Percentiles rank a stretch among this genome's conserved stretches.
Evolutionary conservation across 2,329 filamentous ascomycete genomes (phyloP).

Genomic region (Fusarium sublunatum): DNA sequence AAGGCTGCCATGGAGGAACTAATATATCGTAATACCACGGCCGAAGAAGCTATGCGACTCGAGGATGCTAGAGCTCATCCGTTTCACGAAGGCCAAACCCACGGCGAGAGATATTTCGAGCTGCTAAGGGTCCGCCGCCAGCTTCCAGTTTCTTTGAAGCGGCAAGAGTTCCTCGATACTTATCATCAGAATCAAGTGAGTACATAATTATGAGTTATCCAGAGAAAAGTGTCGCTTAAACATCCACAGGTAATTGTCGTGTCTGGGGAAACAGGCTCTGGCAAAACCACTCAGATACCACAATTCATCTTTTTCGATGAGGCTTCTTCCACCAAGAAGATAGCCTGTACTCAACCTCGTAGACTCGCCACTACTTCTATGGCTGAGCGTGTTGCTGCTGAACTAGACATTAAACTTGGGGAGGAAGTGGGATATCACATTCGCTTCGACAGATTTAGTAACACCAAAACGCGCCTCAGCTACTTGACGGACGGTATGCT

Average conservation of each 20-base stretch:
- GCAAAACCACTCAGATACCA: conserved; percentile 36
- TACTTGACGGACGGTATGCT: conserved; percentile 35
- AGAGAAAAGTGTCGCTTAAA: neutral
- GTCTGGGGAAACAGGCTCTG: conserved; percentile 26
- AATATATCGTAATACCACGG: neutral
- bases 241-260: conserved; percentile 26
- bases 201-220: neutral
- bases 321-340: too few relatives aligned
- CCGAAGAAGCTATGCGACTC: neutral
- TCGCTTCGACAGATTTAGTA: conserved; percentile 71
- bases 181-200: conserved; percentile 3
- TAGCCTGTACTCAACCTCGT: too few relatives aligned
- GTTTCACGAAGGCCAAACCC: neutral
- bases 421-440: conserved; percentile 92
- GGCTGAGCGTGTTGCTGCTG: conserved; percentile 88
- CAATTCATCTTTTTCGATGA: conserved; percentile 19
- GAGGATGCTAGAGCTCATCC: neutral
- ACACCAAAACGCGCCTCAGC: conserved; percentile 11
- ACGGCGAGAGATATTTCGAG: neutral
- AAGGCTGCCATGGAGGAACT: neutral
- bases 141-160: neutral
- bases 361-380: conserved; percentile 92
- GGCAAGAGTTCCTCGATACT: neutral
- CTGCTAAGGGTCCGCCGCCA: neutral
- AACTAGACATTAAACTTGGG: conserved; percentile 84